Evolutionary conservation across 331 rosid genomes (phyloP).

Genomic region (Stylosanthes scabra): DNA sequence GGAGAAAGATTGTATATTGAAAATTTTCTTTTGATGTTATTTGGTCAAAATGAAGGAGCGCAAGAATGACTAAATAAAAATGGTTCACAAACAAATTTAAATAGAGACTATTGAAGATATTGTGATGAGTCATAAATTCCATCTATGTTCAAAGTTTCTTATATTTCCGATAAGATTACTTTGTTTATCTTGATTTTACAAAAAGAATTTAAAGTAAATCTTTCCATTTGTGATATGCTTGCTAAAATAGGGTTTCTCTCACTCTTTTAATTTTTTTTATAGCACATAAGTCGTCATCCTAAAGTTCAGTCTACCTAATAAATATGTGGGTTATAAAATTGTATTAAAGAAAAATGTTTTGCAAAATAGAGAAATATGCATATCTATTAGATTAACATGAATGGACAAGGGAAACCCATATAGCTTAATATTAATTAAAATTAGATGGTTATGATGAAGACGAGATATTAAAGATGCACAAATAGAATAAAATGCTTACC

Average conservation of each 20-base stretch:
- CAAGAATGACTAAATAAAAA: not conserved
- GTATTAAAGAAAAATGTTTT: no score
- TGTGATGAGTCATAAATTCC: no score
- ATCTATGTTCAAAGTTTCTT: not conserved
- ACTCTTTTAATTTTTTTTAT: not conserved
- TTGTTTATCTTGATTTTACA: constrained; percentile 12
- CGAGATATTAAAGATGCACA: constrained; percentile 25
- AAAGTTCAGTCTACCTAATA: not conserved
- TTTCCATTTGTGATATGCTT: not conserved
- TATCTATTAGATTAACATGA: no score
- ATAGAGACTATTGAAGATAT: no score
- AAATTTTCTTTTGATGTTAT: not conserved
- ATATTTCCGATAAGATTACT: no score
- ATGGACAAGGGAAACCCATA: not conserved
- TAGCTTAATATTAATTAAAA: constrained; percentile 9
- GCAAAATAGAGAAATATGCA: no score
- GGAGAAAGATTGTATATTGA: not conserved
- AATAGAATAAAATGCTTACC: constrained; percentile 57
- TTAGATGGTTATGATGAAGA: constrained; percentile 15
- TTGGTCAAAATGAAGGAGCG: not conserved
- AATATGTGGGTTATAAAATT: no score
- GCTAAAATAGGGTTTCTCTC: constrained; percentile 8
- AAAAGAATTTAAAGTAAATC: not conserved
- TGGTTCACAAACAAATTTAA: not conserved
- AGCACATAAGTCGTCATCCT: not conserved